These are phyloP conservation scores for Cyclotella baltica DNA, from an alignment of 108 stramenopile genomes.

Conservation along the genomic window DNA sequence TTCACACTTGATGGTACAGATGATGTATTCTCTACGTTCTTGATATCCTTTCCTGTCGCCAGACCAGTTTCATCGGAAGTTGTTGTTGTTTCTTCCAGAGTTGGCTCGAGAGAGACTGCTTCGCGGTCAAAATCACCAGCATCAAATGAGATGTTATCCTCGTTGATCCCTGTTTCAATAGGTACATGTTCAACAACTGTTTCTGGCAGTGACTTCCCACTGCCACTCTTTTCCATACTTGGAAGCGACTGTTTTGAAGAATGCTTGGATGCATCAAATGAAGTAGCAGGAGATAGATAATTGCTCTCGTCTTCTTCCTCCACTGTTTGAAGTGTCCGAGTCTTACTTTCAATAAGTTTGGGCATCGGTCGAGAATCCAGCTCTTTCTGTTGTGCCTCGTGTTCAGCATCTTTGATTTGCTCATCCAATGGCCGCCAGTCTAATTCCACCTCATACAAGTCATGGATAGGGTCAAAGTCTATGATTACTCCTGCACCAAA, in stretches of 20 bases:
- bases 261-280: constrained; percentile 47
- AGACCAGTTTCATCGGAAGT: constrained; percentile 17
- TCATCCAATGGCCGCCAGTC: constrained; percentile 88
- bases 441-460: constrained; percentile 86
- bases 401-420: constrained; percentile 67
- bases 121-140: constrained; percentile 31
- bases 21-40: not conserved
- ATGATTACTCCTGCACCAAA: constrained; percentile 79
- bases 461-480: constrained; percentile 74
- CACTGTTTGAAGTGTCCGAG: constrained; percentile 70
- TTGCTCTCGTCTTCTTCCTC: constrained; percentile 65
- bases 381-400: constrained; percentile 54
- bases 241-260: constrained; percentile 44
- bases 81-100: constrained; percentile 35
- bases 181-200: constrained; percentile 25
- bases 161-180: not conserved
- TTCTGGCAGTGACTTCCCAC: constrained; percentile 2
- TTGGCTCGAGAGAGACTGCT: constrained; percentile 26
- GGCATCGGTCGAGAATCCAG: constrained; percentile 38
- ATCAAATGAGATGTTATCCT: constrained; percentile 36
- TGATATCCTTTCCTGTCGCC: constrained; percentile 8
- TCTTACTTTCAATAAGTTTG: constrained; percentile 42
- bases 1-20: constrained; percentile 8
- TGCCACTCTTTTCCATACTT: constrained; percentile 22
- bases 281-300: constrained; percentile 51